Evolutionary conservation across 2,329 filamentous ascomycete species (phyloP).

Genomic region (Cladosporium colombiae): DNA sequence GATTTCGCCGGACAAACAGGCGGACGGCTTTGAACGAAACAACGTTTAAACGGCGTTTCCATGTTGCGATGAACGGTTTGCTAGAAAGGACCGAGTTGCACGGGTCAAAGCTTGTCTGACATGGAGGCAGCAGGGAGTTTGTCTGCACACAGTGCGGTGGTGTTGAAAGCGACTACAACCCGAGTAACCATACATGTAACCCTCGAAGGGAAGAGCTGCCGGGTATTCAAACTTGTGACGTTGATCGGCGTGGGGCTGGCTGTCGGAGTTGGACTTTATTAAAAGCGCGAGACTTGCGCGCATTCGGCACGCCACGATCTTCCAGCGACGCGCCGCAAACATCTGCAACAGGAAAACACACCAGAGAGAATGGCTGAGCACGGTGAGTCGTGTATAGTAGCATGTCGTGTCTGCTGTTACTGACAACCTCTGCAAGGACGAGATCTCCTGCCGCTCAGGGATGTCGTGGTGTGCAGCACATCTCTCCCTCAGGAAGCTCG

Average conservation of each 20-base stretch:
- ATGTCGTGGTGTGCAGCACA: constrained; percentile 38
- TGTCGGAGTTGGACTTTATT: not conserved
- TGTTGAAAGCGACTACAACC: not conserved
- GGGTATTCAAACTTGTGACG: not conserved
- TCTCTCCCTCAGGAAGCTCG: constrained; percentile 37
- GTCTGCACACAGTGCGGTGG: too few relatives aligned
- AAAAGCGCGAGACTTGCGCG: not conserved
- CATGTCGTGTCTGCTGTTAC: not conserved
- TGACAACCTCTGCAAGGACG: not conserved
- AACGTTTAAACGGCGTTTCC: not conserved
- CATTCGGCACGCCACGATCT: not conserved
- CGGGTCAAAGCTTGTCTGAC: not conserved
- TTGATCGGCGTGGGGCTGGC: not conserved
- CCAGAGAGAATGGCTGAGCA: not conserved
- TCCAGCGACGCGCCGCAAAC: not conserved
- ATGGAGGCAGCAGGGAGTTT: too few relatives aligned
- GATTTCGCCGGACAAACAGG: not conserved
- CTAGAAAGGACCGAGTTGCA: not conserved
- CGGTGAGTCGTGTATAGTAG: not conserved
- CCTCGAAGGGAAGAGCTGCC: not conserved
- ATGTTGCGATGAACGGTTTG: not conserved
- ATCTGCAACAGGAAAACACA: not conserved
- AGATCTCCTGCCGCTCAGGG: constrained; percentile 29
- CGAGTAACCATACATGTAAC: not conserved
- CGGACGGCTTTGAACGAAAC: too few relatives aligned